Percentiles rank a stretch among this genome's conserved stretches.
Evolutionary conservation across 2,329 filamentous ascomycete species (phyloP).

Genomic region (Tolypocladium guangdongense): DNA sequence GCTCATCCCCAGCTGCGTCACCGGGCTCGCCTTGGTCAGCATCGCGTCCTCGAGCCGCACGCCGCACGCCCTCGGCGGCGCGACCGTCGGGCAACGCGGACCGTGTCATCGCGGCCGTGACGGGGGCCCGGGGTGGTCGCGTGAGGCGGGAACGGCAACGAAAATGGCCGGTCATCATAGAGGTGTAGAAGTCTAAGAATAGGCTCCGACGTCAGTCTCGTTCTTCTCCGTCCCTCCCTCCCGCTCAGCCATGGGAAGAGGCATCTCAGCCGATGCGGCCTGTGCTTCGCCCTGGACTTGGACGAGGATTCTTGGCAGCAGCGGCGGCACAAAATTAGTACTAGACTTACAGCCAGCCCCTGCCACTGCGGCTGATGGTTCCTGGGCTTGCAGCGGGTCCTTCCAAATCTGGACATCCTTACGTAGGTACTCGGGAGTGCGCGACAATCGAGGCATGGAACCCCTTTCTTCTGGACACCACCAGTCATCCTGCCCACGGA

Average conservation of each 20-base stretch:
- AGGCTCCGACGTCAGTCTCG: background rate
- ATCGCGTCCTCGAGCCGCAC: constrained; percentile 32
- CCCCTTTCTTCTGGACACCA: background rate
- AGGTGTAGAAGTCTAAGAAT: too few species aligned
- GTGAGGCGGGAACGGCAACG: constrained; percentile 33
- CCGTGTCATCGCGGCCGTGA: constrained; percentile 23
- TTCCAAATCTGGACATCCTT: too few species aligned
- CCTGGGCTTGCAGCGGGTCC: background rate
- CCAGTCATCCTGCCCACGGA: background rate
- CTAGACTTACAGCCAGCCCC: too few species aligned
- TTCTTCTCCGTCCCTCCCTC: background rate
- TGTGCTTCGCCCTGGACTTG: background rate
- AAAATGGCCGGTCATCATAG: too few species aligned
- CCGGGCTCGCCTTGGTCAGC: constrained; percentile 22
- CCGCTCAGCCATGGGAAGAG: too few species aligned
- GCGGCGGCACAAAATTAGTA: too few species aligned
- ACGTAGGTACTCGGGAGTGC: too few species aligned
- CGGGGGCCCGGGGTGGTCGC: constrained; percentile 31
- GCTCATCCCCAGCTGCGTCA: constrained; percentile 32
- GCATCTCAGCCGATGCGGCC: background rate
- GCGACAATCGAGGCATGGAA: background rate
- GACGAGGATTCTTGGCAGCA: background rate
- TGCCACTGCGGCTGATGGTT: background rate
- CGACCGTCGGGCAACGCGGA: constrained; percentile 20
- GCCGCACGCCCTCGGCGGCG: constrained; percentile 27